Conservation (phyloP, 768 basidiomycete genomes). For the Hygrocybe punicea region DNA sequence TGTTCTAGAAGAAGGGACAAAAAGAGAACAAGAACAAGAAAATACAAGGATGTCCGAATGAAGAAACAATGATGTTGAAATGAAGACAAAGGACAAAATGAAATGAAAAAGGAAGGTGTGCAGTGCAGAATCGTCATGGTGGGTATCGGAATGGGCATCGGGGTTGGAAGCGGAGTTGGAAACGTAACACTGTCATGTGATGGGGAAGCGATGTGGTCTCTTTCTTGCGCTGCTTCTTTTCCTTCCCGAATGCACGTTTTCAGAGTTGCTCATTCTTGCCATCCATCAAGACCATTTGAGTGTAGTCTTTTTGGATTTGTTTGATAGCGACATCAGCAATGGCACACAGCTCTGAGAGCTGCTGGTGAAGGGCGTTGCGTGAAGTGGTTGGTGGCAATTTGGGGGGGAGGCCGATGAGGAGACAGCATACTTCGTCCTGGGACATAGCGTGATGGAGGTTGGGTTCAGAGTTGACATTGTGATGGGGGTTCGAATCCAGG, state of each 20-base stretch:
- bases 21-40: too few relatives aligned
- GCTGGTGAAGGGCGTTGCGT: background rate
- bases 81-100: too few relatives aligned
- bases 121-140: too few relatives aligned
- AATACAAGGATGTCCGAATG: too few relatives aligned
- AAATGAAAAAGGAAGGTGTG: too few relatives aligned
- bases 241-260: background rate
- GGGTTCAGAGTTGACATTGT: too few relatives aligned
- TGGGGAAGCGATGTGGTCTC: background rate
- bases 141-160: too few relatives aligned
- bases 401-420: background rate
- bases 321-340: background rate
- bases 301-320: background rate
- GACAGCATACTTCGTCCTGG: background rate
- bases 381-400: background rate
- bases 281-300: conserved; percentile 1
- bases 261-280: background rate
- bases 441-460: background rate
- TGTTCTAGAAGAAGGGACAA: too few relatives aligned
- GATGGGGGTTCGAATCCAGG: too few relatives aligned
- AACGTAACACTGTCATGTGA: too few relatives aligned
- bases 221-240: background rate
- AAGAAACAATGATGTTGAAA: too few relatives aligned
- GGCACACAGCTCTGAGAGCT: background rate
- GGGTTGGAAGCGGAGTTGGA: too few relatives aligned